Conservation (phyloP, 768 basidiomycete species). For the Amyloporia xantha region DNA sequence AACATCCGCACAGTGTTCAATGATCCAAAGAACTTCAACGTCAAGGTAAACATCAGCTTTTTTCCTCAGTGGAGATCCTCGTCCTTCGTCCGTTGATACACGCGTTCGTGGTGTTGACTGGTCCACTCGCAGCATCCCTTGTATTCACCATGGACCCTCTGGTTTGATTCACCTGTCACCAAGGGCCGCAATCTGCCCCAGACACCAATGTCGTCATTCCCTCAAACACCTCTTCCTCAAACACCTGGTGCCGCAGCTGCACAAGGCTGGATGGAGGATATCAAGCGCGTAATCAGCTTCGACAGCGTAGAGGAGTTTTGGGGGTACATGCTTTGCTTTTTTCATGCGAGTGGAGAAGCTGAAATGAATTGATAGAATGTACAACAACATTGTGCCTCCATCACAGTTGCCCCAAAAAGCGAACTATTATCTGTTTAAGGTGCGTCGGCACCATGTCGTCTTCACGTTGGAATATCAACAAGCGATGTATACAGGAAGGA, state of each 20-base stretch:
- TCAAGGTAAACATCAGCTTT: conserved; percentile 58
- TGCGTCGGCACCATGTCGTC: conserved; percentile 25
- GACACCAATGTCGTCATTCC: conserved; percentile 72
- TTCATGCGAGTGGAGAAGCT: neutral
- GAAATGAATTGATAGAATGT: conserved; percentile 21
- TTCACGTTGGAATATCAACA: conserved; percentile 1
- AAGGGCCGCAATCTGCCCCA: conserved; percentile 87
- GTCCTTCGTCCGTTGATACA: neutral
- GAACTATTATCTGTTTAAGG: conserved; percentile 99
- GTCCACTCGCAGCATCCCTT: conserved; percentile 70
- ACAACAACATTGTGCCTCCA: conserved; percentile 97
- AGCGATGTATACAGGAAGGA: conserved; percentile 52
- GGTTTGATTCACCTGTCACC: conserved; percentile 93
- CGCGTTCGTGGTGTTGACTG: neutral
- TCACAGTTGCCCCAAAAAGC: conserved; percentile 90
- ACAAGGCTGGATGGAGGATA: conserved; percentile 97
- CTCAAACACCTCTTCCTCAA: conserved; percentile 71
- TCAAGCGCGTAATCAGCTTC: conserved; percentile 92
- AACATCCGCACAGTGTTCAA: conserved; percentile 89
- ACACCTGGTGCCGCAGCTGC: conserved; percentile 73
- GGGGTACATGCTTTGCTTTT: conserved; percentile 57
- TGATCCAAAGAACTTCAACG: conserved; percentile 89
- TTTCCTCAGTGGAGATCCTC: neutral
- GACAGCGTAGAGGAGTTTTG: conserved; percentile 99
- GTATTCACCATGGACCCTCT: conserved; percentile 92